Evolutionary conservation across 1,139 yeast genomes (phyloP).

Genomic region (Blastobotrys buckinghamii): DNA sequence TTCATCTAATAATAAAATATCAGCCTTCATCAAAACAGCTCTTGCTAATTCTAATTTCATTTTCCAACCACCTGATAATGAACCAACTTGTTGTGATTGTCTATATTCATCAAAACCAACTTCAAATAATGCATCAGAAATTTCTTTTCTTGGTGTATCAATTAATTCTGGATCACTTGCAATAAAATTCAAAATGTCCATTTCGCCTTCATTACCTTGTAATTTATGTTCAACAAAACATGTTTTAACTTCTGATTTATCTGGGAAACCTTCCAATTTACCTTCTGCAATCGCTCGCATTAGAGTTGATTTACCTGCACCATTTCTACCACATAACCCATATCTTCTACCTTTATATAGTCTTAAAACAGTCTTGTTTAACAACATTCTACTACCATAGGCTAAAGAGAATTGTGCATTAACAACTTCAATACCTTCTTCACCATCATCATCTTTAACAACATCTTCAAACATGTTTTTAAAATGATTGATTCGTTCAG

Average conservation of each 20-base stretch:
- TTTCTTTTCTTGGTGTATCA: slow-evolving; percentile 57
- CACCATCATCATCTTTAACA: slow-evolving; percentile 53
- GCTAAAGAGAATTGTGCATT: slow-evolving; percentile 94
- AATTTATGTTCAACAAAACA: slow-evolving; percentile 96
- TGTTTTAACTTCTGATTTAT: slow-evolving; percentile 77
- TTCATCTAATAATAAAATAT: slow-evolving; percentile 88
- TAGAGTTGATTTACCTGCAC: slow-evolving; percentile 97
- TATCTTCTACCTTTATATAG: slow-evolving; percentile 92
- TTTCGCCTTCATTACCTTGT: slow-evolving; percentile 91
- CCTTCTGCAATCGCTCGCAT: slow-evolving; percentile 98
- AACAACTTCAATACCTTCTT: slow-evolving; percentile 82
- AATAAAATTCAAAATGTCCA: slow-evolving; percentile 82
- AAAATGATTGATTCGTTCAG: slow-evolving; percentile 45
- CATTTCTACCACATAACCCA: slow-evolving; percentile 97
- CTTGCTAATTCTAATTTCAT: slow-evolving; percentile 97
- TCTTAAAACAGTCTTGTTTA: slow-evolving; percentile 85
- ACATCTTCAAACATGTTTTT: slow-evolving; percentile 57
- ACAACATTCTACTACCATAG: slow-evolving; percentile 94
- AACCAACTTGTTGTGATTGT: slow-evolving; percentile 84
- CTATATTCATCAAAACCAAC: slow-evolving; percentile 94
- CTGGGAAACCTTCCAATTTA: slow-evolving; percentile 96
- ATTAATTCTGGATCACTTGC: slow-evolving; percentile 83
- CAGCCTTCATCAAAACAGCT: slow-evolving; percentile 98
- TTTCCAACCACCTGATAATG: slow-evolving; percentile 98
- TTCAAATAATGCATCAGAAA: slow-evolving; percentile 64